Percentiles rank a stretch among this genome's conserved stretches.
Conservation (phyloP, 2,329 filamentous ascomycete species). For the Escovopsis sp. region DNA sequence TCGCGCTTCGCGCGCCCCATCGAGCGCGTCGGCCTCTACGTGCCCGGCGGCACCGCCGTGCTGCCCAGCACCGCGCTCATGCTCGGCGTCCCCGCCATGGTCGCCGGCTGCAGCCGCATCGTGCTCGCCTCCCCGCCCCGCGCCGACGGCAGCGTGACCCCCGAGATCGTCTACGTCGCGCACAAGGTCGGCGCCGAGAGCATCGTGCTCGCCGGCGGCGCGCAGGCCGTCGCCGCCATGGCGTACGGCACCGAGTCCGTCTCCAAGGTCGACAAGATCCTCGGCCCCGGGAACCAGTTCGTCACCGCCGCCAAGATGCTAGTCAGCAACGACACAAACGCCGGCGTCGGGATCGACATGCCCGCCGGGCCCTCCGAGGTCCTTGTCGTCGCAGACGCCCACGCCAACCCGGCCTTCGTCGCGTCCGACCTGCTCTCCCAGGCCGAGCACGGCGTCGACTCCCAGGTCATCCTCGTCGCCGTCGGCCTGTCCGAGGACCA, state of each 20-base stretch:
- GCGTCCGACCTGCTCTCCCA: constrained; percentile 90
- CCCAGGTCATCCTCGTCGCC: constrained; percentile 83
- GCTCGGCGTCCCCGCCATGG: constrained; percentile 95
- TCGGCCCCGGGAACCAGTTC: constrained; percentile 95
- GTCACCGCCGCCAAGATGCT: constrained; percentile 98
- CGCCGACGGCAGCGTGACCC: constrained; percentile 77
- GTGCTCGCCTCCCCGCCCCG: constrained; percentile 86
- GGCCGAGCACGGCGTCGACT: constrained; percentile 93
- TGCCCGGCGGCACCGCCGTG: constrained; percentile 94
- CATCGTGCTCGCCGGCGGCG: constrained; percentile 89
- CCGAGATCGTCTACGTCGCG: constrained; percentile 93
- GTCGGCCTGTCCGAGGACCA: constrained; percentile 61
- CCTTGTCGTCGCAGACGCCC: constrained; percentile 82
- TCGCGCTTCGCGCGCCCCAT: constrained; percentile 87
- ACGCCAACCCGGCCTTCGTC: constrained; percentile 84
- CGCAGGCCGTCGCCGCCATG: constrained; percentile 90
- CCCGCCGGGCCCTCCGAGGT: constrained; percentile 93
- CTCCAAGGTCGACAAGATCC: constrained; percentile 95
- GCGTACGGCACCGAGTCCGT: constrained; percentile 93
- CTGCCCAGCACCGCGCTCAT: constrained; percentile 93
- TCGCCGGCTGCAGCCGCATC: constrained; percentile 90
- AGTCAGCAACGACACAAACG: constrained; percentile 92
- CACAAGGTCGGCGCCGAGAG: constrained; percentile 94
- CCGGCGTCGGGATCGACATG: constrained; percentile 95
- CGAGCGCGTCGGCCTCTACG: constrained; percentile 89